Evolutionary conservation across 2,329 filamentous ascomycete genomes (phyloP).

Genomic region (Exophiala calicioides): DNA sequence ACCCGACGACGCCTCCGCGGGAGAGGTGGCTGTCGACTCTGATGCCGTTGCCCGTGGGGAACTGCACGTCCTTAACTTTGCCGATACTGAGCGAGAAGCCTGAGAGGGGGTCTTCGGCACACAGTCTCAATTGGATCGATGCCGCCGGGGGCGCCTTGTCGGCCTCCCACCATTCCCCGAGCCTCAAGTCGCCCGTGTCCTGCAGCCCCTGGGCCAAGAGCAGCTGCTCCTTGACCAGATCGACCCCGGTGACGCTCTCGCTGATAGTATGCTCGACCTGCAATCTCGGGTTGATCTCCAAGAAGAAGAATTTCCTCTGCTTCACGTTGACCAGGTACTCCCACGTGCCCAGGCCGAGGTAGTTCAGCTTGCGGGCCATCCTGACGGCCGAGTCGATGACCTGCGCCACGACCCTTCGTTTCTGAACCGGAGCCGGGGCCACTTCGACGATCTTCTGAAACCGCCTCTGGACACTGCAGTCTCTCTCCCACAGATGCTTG

Average conservation of each 20-base stretch:
- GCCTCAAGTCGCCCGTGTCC: constrained; percentile 39
- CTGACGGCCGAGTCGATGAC: constrained; percentile 57
- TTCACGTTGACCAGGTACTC: constrained; percentile 61
- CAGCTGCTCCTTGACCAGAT: constrained; percentile 59
- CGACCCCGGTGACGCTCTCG: constrained; percentile 55
- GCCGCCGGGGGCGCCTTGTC: constrained; percentile 41
- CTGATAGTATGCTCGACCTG: constrained; percentile 66
- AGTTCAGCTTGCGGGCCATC: constrained; percentile 54
- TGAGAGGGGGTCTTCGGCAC: constrained; percentile 56
- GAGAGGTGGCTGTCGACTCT: constrained; percentile 59
- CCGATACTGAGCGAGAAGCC: constrained; percentile 62
- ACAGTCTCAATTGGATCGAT: constrained; percentile 60
- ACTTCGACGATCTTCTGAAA: constrained; percentile 65
- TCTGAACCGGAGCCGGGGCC: constrained; percentile 54
- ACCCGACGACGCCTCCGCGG: constrained; percentile 49
- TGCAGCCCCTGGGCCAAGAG: constrained; percentile 54
- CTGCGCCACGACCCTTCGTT: constrained; percentile 49
- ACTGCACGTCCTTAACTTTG: constrained; percentile 56
- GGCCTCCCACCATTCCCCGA: constrained; percentile 36
- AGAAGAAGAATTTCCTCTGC: constrained; percentile 56
- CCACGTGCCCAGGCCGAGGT: constrained; percentile 63
- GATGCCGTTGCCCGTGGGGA: constrained; percentile 60
- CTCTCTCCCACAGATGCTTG: constrained; percentile 60
- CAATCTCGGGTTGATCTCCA: constrained; percentile 62
- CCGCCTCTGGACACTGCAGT: constrained; percentile 61